Conservation (phyloP, 768 basidiomycete genomes). For the Naganishia randhawae region DNA sequence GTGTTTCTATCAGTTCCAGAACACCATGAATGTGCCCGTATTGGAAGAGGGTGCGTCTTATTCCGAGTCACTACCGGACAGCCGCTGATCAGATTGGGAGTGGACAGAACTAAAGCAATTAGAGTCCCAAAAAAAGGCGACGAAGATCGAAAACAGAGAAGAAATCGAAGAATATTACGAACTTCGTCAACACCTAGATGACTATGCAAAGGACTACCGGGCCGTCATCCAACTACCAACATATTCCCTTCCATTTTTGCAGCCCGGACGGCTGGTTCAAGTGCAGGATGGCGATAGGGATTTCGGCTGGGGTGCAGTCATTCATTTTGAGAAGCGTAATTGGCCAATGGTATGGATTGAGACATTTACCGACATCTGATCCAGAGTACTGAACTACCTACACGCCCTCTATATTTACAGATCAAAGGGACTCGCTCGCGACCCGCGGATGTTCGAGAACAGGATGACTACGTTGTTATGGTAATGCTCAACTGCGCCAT, state of each 20-base stretch:
- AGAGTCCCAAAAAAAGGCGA: constrained; percentile 48
- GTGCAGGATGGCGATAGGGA: constrained; percentile 79
- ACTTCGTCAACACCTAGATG: constrained; percentile 84
- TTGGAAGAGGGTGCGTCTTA: constrained; percentile 60
- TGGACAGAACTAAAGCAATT: constrained; percentile 6
- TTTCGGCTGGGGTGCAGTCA: constrained; percentile 94
- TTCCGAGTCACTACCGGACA: not conserved
- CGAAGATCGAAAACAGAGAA: constrained; percentile 76
- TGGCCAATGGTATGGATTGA: constrained; percentile 15
- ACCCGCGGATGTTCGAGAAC: constrained; percentile 69
- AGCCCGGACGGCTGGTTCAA: constrained; percentile 85
- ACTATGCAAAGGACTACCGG: constrained; percentile 79
- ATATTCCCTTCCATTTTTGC: constrained; percentile 89
- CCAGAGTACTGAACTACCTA: not conserved
- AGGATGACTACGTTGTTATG: constrained; percentile 88
- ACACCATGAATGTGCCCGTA: constrained; percentile 77
- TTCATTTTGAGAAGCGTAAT: constrained; percentile 80
- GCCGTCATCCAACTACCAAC: constrained; percentile 92
- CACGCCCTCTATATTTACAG: not conserved
- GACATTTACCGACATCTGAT: not conserved
- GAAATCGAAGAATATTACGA: constrained; percentile 87
- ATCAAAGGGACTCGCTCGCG: constrained; percentile 55
- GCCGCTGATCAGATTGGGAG: not conserved
- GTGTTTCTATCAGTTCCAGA: constrained; percentile 99
- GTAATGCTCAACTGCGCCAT: constrained; percentile 77